Evolutionary conservation across 169 alveolate genomes (phyloP).

Genomic region (Eimeria maxima): DNA sequence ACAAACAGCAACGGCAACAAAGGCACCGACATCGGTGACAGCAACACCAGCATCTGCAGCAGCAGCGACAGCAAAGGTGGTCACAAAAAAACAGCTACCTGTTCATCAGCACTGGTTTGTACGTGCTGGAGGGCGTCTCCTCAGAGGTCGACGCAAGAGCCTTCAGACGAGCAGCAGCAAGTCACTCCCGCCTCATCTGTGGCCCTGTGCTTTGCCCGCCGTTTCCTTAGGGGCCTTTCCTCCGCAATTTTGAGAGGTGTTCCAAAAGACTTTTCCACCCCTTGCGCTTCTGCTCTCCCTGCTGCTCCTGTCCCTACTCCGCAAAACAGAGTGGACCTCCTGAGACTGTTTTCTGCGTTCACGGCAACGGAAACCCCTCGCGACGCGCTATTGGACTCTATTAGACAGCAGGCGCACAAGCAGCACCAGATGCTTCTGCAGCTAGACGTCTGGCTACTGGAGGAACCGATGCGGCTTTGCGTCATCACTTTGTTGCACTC

Average conservation of each 20-base stretch:
- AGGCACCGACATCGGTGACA: neutral
- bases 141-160: neutral
- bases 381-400: conserved; percentile 1
- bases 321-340: neutral
- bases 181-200: neutral
- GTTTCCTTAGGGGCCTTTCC: conserved; percentile 2
- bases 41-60: conserved; percentile 14
- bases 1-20: neutral
- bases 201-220: conserved; percentile 61
- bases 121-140: conserved; percentile 8
- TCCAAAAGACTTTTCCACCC: too few species aligned
- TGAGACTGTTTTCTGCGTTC: conserved; percentile 4
- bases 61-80: neutral
- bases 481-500: neutral
- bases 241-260: neutral
- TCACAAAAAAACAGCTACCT: neutral
- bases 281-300: too few species aligned
- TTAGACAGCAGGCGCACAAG: conserved; percentile 1
- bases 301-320: too few species aligned
- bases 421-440: conserved; percentile 19
- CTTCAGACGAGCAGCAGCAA: conserved; percentile 51
- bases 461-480: conserved; percentile 45
- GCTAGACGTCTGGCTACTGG: conserved; percentile 4
- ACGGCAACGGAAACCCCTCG: conserved; percentile 40
- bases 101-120: conserved; percentile 40